Conservation (phyloP, 2,329 filamentous ascomycete genomes). For the Penicillium occitanis region DNA sequence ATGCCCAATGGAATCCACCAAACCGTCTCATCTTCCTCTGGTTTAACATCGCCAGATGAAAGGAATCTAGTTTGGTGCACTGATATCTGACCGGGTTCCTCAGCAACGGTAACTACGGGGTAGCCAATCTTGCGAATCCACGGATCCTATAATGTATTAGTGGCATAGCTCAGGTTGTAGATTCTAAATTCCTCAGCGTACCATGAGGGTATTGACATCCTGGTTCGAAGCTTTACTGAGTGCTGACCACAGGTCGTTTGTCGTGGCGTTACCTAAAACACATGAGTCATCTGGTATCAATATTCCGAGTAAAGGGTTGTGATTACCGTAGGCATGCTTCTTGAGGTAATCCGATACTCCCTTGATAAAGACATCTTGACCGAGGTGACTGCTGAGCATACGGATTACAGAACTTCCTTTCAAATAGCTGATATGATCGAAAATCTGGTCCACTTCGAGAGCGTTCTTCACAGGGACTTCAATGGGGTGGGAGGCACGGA, state of each 20-base stretch:
- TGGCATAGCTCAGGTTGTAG: slow-evolving; percentile 6
- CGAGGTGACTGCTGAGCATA: slow-evolving; percentile 90
- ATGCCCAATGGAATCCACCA: slow-evolving; percentile 96
- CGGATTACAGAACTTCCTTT: slow-evolving; percentile 96
- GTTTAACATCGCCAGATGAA: slow-evolving; percentile 83
- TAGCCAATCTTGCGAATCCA: slow-evolving; percentile 98
- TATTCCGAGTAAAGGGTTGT: neutral
- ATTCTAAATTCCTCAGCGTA: slow-evolving; percentile 26
- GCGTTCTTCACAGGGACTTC: slow-evolving; percentile 93
- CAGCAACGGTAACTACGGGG: slow-evolving; percentile 81
- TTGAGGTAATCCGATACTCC: slow-evolving; percentile 90
- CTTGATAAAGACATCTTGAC: slow-evolving; percentile 81
- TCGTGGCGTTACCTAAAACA: slow-evolving; percentile 69
- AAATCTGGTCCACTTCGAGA: slow-evolving; percentile 95
- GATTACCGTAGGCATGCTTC: slow-evolving; percentile 73
- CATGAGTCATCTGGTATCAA: slow-evolving; percentile 2
- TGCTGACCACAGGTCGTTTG: slow-evolving; percentile 85
- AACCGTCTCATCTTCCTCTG: slow-evolving; percentile 84
- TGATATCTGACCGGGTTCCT: slow-evolving; percentile 77
- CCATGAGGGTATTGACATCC: slow-evolving; percentile 85
- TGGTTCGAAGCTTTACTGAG: slow-evolving; percentile 83
- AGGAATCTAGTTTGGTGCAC: slow-evolving; percentile 88
- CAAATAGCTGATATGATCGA: slow-evolving; percentile 93
- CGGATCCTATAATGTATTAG: slow-evolving; percentile 52
- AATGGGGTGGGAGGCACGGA: slow-evolving; percentile 91